Base-by-base conservation (phyloP, 2,329 filamentous ascomycete species). In the Ophiostoma himal-ulmi region DNA sequence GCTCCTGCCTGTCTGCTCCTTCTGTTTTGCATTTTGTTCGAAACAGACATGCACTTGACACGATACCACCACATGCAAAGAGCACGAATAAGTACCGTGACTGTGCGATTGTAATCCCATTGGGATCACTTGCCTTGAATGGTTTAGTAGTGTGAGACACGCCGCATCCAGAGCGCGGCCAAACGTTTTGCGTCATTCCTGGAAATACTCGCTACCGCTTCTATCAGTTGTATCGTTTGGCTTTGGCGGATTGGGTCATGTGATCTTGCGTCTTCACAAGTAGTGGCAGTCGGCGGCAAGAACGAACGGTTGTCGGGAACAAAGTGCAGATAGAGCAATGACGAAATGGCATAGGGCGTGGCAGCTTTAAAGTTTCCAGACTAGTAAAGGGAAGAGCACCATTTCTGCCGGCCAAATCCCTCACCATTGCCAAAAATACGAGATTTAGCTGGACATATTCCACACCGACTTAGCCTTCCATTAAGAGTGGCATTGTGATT, bases 281-380 rank as follows among this genome's bases (percentile, higher is more conserved):
- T 13, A 66, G 48, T 52, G 68, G 70, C 52, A n/a, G 70, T 62
- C 70, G 70, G 70, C 62, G 70, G 70, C 62, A 36, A 68, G 34
- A 60, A 36, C 36, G 36, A 48, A 52, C 67, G 70, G 70, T 11
- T 67, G 30, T 71, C 67, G 70, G 67, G 14, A 44, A 30, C 11
- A 44, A 60, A 48, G 20, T 48, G 14, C 10, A 65, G 44, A 37
- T 37, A 39, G 3, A 22, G 54, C 62, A 64, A 71, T 71, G 70
- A 71, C 70, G 70, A 67, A 48, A 71, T 71, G 65, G 36, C 62
- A 37, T 10, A 14, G 39, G 36, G 54, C 20, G 52, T n/a, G 14
- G 30, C 44, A 26, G 17, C 65, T 36, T 39, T 36, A 30, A 68
- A 67, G 44, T 48, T 48, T 48, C 3, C 3, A n/a, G 5, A 48